Base-by-base conservation (phyloP, 2,329 filamentous ascomycete genomes). In the Sordariomycetes sp. region DNA sequence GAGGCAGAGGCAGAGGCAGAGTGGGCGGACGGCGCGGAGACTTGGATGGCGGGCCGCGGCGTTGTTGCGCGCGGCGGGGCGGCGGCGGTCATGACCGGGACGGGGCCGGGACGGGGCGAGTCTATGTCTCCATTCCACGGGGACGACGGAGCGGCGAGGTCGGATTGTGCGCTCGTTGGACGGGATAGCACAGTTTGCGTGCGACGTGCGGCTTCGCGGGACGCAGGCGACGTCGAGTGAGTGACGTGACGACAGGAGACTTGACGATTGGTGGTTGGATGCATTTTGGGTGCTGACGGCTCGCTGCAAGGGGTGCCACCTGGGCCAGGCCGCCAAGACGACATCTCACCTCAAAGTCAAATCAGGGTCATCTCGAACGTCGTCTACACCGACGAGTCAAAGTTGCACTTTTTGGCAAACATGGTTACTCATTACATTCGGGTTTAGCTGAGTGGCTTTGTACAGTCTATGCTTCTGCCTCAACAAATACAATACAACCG, bases 391-490 rank as follows among this genome's bases (percentile, higher is more conserved):
- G 28, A 32, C 8, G 28, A 32, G 28, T 4, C 4, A 8, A 32
- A n/a, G n/a, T n/a, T n/a, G n/a, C 28, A 32, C 28, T 40, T 20
- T 22, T 22, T 37, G n/a, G 24, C 1, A 22, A 37, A 24, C 32
- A 35, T 34, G 34, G 20, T 7, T 24, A 28, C 37, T 24, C 34
- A 43, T 55, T 24, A 55, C 24, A 32, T 32, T 46, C 22, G 24
- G 24, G 28, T 22, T 55, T 35, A 46, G 24, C 54, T 51, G 48
- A 54, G 59, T 57, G 18, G 54, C 59, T 40, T 60, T 59, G 53
- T 59, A 61, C 58, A 34, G 55, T 54, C 51, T 59, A 59, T 60
- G 18, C 61, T 61, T 60, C 60, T 55, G 55, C 58, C 60, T 62
- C 52, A 61, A 24, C 59, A 61, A 59, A 51, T 53, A 59, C 46